phyloP scores from a whole-genome alignment of 306 rosid species.

The Gastrolobium villosum region DNA sequence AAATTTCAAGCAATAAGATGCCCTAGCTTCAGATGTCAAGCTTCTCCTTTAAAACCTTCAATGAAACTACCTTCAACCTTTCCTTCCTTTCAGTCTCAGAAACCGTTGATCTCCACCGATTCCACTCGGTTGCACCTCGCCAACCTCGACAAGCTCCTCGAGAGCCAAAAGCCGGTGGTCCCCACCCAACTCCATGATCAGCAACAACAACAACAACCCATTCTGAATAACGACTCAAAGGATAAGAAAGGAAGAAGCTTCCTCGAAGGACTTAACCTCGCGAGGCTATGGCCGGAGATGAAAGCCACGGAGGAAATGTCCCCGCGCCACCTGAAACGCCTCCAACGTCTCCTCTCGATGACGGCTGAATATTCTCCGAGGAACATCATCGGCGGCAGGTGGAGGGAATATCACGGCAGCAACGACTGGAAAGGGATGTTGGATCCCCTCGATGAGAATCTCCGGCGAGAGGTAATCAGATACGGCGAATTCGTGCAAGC shows the following conservation, averaged over 20 bases:
- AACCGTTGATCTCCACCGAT: slow-evolving; percentile 31
- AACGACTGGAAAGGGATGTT: slow-evolving; percentile 85
- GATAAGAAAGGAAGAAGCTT: slow-evolving; percentile 61
- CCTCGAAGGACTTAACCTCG: slow-evolving; percentile 64
- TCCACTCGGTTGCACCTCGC: slow-evolving; percentile 66
- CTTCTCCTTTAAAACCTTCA: slow-evolving; percentile 56
- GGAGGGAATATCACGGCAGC: slow-evolving; percentile 88
- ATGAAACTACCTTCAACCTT: slow-evolving; percentile 36
- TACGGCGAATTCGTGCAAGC: slow-evolving; percentile 93
- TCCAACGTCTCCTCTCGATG: slow-evolving; percentile 73
- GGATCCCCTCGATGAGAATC: slow-evolving; percentile 92
- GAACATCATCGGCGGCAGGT: slow-evolving; percentile 64
- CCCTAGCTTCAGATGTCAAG: slow-evolving; percentile 60
- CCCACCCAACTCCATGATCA: slow-evolving; percentile 1
- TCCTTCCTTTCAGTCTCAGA: slow-evolving; percentile 40
- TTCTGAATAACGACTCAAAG: not conserved
- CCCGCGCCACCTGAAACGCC: slow-evolving; percentile 70
- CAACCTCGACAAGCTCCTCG: slow-evolving; percentile 84
- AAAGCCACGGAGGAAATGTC: slow-evolving; percentile 86
- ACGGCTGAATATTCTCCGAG: slow-evolving; percentile 82
- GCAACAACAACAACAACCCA: slow-evolving; percentile 15
- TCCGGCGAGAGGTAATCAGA: slow-evolving; percentile 88
- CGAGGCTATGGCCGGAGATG: slow-evolving; percentile 70
- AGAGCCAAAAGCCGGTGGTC: slow-evolving; percentile 35
- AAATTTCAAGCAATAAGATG: slow-evolving; percentile 59